phyloP scores from a whole-genome alignment of 352 stramenopile genomes.

The Globisporangium nagaii region DNA sequence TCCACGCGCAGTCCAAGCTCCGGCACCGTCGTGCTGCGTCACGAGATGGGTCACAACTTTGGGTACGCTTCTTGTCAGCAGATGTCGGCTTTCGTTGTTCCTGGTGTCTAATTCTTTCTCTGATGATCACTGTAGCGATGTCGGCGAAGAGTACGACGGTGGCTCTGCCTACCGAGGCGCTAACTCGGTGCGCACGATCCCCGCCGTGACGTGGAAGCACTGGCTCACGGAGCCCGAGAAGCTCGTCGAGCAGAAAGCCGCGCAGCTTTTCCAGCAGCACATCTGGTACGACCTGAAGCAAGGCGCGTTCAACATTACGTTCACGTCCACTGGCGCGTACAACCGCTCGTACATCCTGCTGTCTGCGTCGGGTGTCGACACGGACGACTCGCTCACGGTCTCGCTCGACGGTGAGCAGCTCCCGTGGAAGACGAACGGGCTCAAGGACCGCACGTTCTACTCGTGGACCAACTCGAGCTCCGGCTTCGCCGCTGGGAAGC shows the following conservation, averaged over 20 bases:
- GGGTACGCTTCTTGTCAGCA: no score
- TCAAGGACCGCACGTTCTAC: conserved; percentile 29
- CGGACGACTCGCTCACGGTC: conserved; percentile 20
- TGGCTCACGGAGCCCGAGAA: conserved; percentile 23
- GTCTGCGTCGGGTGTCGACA: conserved; percentile 21
- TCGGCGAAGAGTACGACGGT: conserved; percentile 41
- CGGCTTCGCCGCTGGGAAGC: conserved; percentile 17
- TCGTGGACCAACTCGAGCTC: conserved; percentile 14
- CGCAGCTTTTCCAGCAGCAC: conserved; percentile 23
- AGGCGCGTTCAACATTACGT: conserved; percentile 24
- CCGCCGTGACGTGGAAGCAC: conserved; percentile 19
- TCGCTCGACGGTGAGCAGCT: conserved; percentile 21
- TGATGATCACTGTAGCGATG: no score
- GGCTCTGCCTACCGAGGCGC: conserved; percentile 28
- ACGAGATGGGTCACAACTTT: conserved; percentile 40
- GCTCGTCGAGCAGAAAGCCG: conserved; percentile 18
- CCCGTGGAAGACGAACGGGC: conserved; percentile 17
- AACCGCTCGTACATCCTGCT: conserved; percentile 25
- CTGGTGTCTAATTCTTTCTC: no score
- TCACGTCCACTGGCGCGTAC: conserved; percentile 23
- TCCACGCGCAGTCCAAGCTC: conserved; percentile 20
- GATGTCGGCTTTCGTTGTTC: no score
- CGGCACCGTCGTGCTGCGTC: conserved; percentile 26
- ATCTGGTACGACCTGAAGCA: conserved; percentile 32
- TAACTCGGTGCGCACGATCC: conserved; percentile 15